These are phyloP conservation scores for Kazachstania africana DNA, from an alignment of 805 yeast species.

Conservation along the genomic window DNA sequence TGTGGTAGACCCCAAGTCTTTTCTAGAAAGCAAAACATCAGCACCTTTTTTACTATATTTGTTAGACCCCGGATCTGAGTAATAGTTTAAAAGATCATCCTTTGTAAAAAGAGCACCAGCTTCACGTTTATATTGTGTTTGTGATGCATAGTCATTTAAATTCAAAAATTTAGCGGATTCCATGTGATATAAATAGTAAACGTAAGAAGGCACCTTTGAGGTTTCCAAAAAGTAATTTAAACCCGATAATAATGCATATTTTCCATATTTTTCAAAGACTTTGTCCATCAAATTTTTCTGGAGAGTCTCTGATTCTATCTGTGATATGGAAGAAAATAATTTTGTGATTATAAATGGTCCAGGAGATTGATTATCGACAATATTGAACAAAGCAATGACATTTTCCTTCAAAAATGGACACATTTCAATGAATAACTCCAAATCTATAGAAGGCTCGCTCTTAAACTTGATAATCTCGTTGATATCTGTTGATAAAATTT, in stretches of 20 bases:
- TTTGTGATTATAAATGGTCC: slow-evolving; percentile 12
- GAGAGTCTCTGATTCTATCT: slow-evolving; percentile 4
- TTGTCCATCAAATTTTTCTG: slow-evolving; percentile 13
- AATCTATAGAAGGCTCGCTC: slow-evolving; percentile 13
- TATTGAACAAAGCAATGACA: slow-evolving; percentile 9
- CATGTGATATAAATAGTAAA: slow-evolving; percentile 21
- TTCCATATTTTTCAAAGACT: slow-evolving; percentile 18
- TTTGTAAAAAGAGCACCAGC: slow-evolving; percentile 12
- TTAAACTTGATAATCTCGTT: slow-evolving; percentile 12
- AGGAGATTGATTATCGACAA: slow-evolving; percentile 14
- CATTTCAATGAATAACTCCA: slow-evolving; percentile 20
- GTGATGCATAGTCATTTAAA: slow-evolving; percentile 18
- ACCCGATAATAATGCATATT: slow-evolving; percentile 23
- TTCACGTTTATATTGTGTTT: slow-evolving; percentile 12
- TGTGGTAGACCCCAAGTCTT: slow-evolving; percentile 12
- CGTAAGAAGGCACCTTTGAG: slow-evolving; percentile 8
- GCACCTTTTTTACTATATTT: slow-evolving; percentile 22
- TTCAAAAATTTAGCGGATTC: slow-evolving; percentile 21
- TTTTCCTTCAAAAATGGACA: slow-evolving; percentile 9
- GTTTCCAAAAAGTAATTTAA: slow-evolving; percentile 18
- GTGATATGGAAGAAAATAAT: slow-evolving; percentile 10
- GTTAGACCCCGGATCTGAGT: slow-evolving; percentile 22
- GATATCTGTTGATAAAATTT: slow-evolving; percentile 13
- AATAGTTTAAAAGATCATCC: slow-evolving; percentile 22
- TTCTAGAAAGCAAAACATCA: slow-evolving; percentile 16